phyloP scores from a whole-genome alignment of 108 stramenopile genomes.

The Nitzschia sp. region DNA sequence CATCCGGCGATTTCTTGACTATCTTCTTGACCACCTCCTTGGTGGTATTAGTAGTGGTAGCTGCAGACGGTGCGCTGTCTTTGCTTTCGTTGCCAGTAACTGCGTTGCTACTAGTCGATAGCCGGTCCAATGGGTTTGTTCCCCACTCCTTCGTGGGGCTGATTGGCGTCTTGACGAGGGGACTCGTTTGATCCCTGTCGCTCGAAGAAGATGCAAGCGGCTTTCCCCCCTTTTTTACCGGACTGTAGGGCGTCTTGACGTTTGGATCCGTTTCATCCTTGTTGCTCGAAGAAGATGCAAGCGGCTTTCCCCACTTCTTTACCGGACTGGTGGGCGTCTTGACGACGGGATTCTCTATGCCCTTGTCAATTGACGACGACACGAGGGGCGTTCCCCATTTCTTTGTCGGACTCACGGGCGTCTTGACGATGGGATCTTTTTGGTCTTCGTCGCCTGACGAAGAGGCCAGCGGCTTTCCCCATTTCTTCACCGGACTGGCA shows the following conservation, averaged over 20 bases:
- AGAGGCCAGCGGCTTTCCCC: not conserved
- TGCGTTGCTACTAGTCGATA: too few species aligned
- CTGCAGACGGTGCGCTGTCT: too few species aligned
- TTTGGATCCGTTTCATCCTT: not conserved
- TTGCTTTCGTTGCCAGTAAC: too few species aligned
- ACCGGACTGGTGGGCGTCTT: not conserved
- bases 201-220: not conserved
- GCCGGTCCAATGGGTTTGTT: too few species aligned
- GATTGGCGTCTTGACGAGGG: not conserved
- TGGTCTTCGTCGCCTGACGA: not conserved
- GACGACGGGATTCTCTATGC: not conserved
- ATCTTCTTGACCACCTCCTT: too few species aligned
- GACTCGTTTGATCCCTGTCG: not conserved
- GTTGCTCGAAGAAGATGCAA: not conserved
- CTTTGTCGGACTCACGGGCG: too few species aligned
- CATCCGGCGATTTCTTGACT: too few species aligned
- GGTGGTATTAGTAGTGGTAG: too few species aligned
- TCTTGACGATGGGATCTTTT: not conserved
- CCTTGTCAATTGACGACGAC: not conserved
- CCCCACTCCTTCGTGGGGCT: not conserved
- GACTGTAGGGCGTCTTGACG: not conserved
- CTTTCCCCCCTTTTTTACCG: not conserved
- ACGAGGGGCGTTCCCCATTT: not conserved
- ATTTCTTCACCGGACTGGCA: not conserved
- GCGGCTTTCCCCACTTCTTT: not conserved